Base-by-base conservation (phyloP, 257 asterid species). In the Ballota nigra region DNA sequence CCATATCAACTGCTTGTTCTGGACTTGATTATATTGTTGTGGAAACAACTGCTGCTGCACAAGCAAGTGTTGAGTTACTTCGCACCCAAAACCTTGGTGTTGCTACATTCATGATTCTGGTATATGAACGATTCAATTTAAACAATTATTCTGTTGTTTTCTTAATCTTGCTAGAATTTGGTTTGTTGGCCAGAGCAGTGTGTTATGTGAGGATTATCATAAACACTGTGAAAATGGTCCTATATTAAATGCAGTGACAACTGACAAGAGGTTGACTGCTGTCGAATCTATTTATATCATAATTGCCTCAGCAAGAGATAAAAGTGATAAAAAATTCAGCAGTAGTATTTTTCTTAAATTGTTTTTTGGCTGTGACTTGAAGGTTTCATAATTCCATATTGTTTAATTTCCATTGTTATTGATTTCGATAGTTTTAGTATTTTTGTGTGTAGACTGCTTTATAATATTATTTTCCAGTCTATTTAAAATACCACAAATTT, bases 101-200 rank as follows among this genome's bases (percentile, higher is more conserved):
- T 78, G 97, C 97, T 69, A 91, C 99, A 75, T 94, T 88, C 83
- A 86, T 94, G 98, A 94, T 94, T 80, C 85, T 94, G 97, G 98
- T 94, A 85, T 18, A 33, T 71, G 16, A 64, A 11, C 65, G 33
- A 28, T 63, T 63, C 23, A 24, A 40, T 64, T 41, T 33, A 40
- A 33, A 22, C 60, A 61, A 36, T 43, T 73, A 70, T 68, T 45
- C 51, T 7, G 3, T 26, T 62, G 23, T 31, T 15, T 74, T 72
- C 26, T 18, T 20, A 18, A n/a, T 61, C 47, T 23, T 31, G 52
- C 26, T 15, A 11, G 28, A 55, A 23, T 55, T 75, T 34, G 22
- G 43, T 34, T 64, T 18, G n/a, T 2, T 22, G 15, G 45, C 55
- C 60, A 9, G 12, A 33, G 43, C 24, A 52, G 11, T 38, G 12